Percentiles rank a stretch among this genome's conserved stretches.
Conservation (phyloP, 1,284 basidiomycete species). For the Tylopilus sp. region DNA sequence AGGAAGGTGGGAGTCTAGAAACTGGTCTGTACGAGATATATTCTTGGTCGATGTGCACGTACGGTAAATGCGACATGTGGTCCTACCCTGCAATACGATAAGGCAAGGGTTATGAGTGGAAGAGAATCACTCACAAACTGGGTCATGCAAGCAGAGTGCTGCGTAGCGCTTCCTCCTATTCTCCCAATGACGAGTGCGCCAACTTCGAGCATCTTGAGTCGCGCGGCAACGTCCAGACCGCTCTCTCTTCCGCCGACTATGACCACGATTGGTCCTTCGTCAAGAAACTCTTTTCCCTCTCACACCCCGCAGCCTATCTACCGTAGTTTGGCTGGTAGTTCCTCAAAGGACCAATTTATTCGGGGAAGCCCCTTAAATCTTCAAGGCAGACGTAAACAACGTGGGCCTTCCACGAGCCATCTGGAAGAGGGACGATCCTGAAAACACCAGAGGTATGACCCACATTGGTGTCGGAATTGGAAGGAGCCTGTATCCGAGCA, state of each 20-base stretch:
- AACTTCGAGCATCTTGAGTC: constrained; percentile 42
- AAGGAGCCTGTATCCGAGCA: constrained; percentile 50
- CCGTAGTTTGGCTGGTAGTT: constrained; percentile 40
- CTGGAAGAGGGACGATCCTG: constrained; percentile 46
- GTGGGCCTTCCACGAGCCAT: constrained; percentile 49
- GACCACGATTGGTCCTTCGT: constrained; percentile 34
- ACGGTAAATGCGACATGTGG: constrained; percentile 38
- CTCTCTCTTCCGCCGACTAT: constrained; percentile 44
- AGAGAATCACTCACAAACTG: constrained; percentile 22
- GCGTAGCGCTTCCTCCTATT: constrained; percentile 32
- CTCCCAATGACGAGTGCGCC: constrained; percentile 32
- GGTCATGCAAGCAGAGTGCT: constrained; percentile 27
- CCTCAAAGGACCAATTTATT: constrained; percentile 33
- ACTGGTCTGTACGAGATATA: not conserved
- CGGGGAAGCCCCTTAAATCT: constrained; percentile 43
- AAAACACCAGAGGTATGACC: constrained; percentile 48
- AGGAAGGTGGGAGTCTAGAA: constrained; percentile 34
- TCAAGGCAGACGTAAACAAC: constrained; percentile 37
- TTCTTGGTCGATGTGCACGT: constrained; percentile 2
- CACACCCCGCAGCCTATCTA: constrained; percentile 37
- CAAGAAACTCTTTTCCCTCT: constrained; percentile 37
- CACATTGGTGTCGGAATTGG: constrained; percentile 49
- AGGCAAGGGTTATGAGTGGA: not conserved
- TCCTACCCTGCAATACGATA: constrained; percentile 26
- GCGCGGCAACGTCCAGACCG: constrained; percentile 36